phyloP scores from a whole-genome alignment of 1,284 basidiomycete species.

The Trichosporon inkin region DNA sequence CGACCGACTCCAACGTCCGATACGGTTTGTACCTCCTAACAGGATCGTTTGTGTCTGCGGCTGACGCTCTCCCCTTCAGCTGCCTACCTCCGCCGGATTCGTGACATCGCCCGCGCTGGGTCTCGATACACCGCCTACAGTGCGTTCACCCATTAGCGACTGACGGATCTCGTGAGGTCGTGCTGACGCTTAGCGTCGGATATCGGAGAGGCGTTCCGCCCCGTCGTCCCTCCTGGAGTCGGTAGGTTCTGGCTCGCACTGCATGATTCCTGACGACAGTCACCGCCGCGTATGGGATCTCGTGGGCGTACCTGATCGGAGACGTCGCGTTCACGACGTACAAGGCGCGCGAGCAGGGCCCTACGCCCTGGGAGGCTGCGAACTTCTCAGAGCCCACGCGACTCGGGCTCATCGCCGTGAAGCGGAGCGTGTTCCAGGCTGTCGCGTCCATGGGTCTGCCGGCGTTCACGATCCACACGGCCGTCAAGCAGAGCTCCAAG shows the following conservation, averaged over 20 bases:
- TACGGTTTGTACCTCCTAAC: conserved; percentile 37
- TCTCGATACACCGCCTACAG: conserved; percentile 74
- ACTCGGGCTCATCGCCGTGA: conserved; percentile 65
- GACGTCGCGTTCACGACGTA: conserved; percentile 91
- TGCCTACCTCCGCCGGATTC: conserved; percentile 72
- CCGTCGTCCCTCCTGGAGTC: conserved; percentile 70
- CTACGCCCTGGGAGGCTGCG: conserved; percentile 65
- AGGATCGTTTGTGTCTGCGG: too few relatives aligned
- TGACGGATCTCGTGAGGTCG: background rate
- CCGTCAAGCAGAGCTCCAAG: conserved; percentile 69
- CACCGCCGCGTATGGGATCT: conserved; percentile 69
- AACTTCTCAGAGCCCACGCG: conserved; percentile 73
- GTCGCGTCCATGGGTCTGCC: conserved; percentile 54
- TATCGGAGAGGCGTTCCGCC: conserved; percentile 86
- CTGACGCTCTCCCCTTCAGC: conserved; percentile 52
- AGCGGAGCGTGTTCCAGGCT: conserved; percentile 80
- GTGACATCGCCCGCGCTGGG: conserved; percentile 70
- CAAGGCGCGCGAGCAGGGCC: conserved; percentile 71
- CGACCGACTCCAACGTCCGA: conserved; percentile 48
- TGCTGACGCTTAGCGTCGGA: conserved; percentile 63
- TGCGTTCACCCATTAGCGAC: conserved; percentile 47
- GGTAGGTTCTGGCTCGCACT: conserved; percentile 43
- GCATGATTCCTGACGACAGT: conserved; percentile 27
- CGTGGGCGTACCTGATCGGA: conserved; percentile 69
- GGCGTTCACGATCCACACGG: conserved; percentile 69